Conservation (phyloP, 1,284 basidiomycete genomes). For the Phellinidium pouzarii region DNA sequence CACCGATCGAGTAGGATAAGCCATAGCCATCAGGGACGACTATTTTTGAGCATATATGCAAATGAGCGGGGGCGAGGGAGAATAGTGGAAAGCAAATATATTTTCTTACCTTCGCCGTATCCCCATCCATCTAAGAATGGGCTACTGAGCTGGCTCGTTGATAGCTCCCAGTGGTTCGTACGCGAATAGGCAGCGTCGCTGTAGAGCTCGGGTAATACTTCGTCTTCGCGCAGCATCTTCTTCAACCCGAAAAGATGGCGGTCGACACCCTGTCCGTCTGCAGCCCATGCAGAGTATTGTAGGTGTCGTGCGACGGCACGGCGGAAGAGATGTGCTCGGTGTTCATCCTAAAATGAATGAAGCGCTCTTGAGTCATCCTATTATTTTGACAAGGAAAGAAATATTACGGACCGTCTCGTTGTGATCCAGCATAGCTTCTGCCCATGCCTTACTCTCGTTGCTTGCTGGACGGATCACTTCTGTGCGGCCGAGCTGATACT, state of each 20-base stretch:
- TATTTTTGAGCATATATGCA: slow-evolving; percentile 24
- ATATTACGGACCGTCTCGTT: slow-evolving; percentile 39
- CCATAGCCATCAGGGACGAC: slow-evolving; percentile 93
- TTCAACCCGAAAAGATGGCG: slow-evolving; percentile 93
- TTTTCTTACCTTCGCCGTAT: slow-evolving; percentile 80
- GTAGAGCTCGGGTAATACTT: slow-evolving; percentile 75
- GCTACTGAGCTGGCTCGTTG: slow-evolving; percentile 83
- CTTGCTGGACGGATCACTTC: slow-evolving; percentile 90
- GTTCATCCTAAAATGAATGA: slow-evolving; percentile 39
- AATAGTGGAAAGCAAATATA: neutral
- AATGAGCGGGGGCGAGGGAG: neutral
- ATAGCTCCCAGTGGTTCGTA: slow-evolving; percentile 87
- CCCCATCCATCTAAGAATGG: slow-evolving; percentile 92
- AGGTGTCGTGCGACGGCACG: slow-evolving; percentile 79
- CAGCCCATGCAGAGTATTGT: slow-evolving; percentile 85
- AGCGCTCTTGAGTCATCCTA: slow-evolving; percentile 21
- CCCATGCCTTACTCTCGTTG: slow-evolving; percentile 81
- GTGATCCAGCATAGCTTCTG: slow-evolving; percentile 79
- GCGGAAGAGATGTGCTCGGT: slow-evolving; percentile 69
- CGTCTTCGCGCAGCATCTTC: slow-evolving; percentile 72
- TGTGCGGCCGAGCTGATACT: slow-evolving; percentile 87
- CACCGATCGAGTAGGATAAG: slow-evolving; percentile 87
- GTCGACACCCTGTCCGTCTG: slow-evolving; percentile 93
- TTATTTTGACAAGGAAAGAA: neutral
- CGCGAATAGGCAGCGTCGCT: slow-evolving; percentile 66